Conservation (phyloP, 2,329 filamentous ascomycete genomes). For the Fusarium brachygibbosum region DNA sequence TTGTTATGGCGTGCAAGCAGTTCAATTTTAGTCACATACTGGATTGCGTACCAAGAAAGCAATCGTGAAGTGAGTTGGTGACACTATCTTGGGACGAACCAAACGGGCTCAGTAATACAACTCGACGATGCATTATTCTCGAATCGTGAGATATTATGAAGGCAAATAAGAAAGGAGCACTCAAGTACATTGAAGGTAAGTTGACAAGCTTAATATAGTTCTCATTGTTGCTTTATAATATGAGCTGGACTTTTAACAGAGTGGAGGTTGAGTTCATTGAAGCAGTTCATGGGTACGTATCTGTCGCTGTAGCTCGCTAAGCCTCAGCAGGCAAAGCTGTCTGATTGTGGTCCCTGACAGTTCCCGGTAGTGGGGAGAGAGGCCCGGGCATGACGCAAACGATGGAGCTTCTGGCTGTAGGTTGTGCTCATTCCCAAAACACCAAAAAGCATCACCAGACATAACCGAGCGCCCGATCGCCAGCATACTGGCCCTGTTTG, state of each 20-base stretch:
- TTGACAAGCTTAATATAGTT: no score
- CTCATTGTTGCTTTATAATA: not conserved
- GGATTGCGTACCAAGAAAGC: not conserved
- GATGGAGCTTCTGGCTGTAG: conserved; percentile 12
- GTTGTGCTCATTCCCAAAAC: conserved; percentile 6
- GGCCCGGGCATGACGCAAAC: conserved; percentile 36
- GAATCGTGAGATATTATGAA: not conserved
- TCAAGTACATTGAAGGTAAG: not conserved
- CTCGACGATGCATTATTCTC: not conserved
- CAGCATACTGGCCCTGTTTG: conserved; percentile 2
- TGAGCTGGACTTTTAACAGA: not conserved
- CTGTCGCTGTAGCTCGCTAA: conserved; percentile 8
- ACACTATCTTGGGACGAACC: conserved; percentile 9
- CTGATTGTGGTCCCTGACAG: conserved; percentile 4
- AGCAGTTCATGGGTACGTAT: not conserved
- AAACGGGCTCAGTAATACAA: not conserved
- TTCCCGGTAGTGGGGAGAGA: conserved; percentile 8
- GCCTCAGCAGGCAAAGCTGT: conserved; percentile 5
- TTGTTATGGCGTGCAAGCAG: conserved; percentile 4
- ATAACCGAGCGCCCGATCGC: conserved; percentile 13
- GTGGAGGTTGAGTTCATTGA: conserved; percentile 4
- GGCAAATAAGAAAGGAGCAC: no score
- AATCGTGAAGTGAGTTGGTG: not conserved
- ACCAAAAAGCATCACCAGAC: conserved; percentile 29
- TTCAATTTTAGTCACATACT: not conserved